phyloP scores from a whole-genome alignment of 495 filamentous ascomycete genomes.

The Clohesyomyces aquaticus region DNA sequence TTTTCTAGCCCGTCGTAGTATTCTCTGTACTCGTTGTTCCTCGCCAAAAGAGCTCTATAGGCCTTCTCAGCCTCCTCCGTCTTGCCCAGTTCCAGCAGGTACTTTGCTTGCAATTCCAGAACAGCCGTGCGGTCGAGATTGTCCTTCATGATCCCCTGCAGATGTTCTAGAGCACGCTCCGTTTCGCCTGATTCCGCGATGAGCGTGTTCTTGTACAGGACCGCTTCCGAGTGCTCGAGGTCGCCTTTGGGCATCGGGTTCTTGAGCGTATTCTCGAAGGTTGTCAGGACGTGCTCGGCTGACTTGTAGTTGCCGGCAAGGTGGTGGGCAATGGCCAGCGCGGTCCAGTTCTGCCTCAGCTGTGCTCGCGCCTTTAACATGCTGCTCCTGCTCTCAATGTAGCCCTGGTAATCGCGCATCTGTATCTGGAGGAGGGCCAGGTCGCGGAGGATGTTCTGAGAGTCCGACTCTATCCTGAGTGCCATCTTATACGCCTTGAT shows the following conservation, averaged over 20 bases:
- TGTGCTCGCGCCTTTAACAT: slow-evolving; percentile 84
- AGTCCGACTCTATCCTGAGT: slow-evolving; percentile 87
- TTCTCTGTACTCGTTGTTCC: slow-evolving; percentile 82
- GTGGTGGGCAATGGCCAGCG: slow-evolving; percentile 89
- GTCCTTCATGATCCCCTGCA: slow-evolving; percentile 74
- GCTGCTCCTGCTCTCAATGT: slow-evolving; percentile 77
- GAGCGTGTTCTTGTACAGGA: slow-evolving; percentile 92
- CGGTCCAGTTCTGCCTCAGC: slow-evolving; percentile 92
- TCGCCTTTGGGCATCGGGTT: slow-evolving; percentile 72
- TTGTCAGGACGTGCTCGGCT: slow-evolving; percentile 87
- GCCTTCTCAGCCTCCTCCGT: slow-evolving; percentile 82
- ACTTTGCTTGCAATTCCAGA: slow-evolving; percentile 85
- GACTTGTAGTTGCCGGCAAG: slow-evolving; percentile 78
- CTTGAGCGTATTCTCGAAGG: slow-evolving; percentile 91
- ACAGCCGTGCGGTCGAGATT: slow-evolving; percentile 86
- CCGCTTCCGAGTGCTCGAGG: slow-evolving; percentile 92
- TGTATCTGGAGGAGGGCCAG: slow-evolving; percentile 91
- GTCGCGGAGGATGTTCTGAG: slow-evolving; percentile 90
- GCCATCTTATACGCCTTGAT: slow-evolving; percentile 99
- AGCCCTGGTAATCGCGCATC: slow-evolving; percentile 94
- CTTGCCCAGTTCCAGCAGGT: slow-evolving; percentile 74
- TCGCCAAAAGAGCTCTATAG: slow-evolving; percentile 76
- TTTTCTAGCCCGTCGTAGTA: slow-evolving; percentile 82
- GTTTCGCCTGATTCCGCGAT: slow-evolving; percentile 85
- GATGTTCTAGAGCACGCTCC: slow-evolving; percentile 80